These are phyloP conservation scores for Chrysoporthe puriensis DNA, from an alignment of 2,329 filamentous ascomycete species.

Conservation along the genomic window DNA sequence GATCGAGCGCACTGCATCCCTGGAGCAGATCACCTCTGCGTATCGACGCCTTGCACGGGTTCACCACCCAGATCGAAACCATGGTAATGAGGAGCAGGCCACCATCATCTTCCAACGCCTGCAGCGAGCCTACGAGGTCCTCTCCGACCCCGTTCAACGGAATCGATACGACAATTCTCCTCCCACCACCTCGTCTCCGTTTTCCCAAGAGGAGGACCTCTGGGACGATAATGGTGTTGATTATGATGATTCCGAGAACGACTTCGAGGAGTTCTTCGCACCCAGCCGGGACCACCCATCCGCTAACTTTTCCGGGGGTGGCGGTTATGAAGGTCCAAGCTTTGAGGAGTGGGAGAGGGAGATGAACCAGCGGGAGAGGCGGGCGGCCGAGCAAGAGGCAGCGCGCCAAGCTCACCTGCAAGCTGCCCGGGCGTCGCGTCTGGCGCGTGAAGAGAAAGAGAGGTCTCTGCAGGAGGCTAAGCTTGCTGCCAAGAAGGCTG, in stretches of 20 bases:
- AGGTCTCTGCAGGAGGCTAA: not conserved
- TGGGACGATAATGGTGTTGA: constrained; percentile 6
- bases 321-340: not conserved
- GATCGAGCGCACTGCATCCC: constrained; percentile 31
- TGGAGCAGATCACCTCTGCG: constrained; percentile 32
- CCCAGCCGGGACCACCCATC: not conserved
- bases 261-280: not conserved
- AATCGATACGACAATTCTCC: constrained; percentile 30
- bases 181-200: not conserved
- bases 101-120: constrained; percentile 35
- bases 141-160: constrained; percentile 32
- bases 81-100: constrained; percentile 29
- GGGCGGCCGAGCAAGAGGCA: not conserved
- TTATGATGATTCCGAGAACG: not conserved
- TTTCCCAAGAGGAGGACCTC: not conserved
- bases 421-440: not conserved
- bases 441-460: not conserved
- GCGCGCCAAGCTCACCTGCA: not conserved
- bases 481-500: not conserved
- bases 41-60: constrained; percentile 33
- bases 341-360: constrained; percentile 6
- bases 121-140: constrained; percentile 34
- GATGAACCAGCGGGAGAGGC: not conserved
- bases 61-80: constrained; percentile 37
- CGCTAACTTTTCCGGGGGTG: not conserved